Evolutionary conservation across 1,284 basidiomycete genomes (phyloP), one percentile per base, ranked within the genome.

Genomic region (Ceratobasidium sp.): DNA sequence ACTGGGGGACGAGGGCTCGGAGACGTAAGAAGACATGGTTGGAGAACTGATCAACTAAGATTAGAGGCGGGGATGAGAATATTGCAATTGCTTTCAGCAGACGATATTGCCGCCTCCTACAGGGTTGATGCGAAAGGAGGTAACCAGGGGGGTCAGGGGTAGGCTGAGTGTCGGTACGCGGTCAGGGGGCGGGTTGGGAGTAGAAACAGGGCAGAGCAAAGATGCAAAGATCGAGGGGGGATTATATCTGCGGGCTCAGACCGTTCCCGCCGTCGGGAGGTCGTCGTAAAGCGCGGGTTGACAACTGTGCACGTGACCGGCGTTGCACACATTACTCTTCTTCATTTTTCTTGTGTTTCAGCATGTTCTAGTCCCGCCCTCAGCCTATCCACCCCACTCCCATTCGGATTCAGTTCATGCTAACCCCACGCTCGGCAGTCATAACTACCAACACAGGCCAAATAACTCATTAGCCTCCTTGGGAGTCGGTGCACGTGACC

Each of bases 1-100:
- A 53, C 64, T 69, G 23, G 64, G 64, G 11, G 64, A 69, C 33
- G 72, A 63, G 1, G 72, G 60, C 56, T 60, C 66, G 36, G 72
- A 70, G 9, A 25, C 33, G 49, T 69, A 73, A 40, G 64, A 69
- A 9, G 72, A 73, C 72, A 73, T 73, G 64, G 56, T 25, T 11
- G 42, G 56, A 46, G 36, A 21, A 30, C 64, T 16, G 30, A 51
- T 46, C 33, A 28, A 23, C 28, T 11, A 40, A 30, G 30, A 46
- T 40, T 46, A 23, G 69, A 38, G 21, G 66, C 33, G 36, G 51
- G 30, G 11, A 30, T 53, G n/a, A n/a, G 21, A 38, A n/a, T 42
- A 23, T 67, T 36, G 28, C 16, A 42, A 30, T 67, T 67, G 30
- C 28, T 18, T 8, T 53, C 11, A 28, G 48, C 48, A 30, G 9